A percentile compares a stretch with the other conserved stretches of the same genome.
phyloP scores from a whole-genome alignment of 345 rosid species.

The Salix arbutifolia region DNA sequence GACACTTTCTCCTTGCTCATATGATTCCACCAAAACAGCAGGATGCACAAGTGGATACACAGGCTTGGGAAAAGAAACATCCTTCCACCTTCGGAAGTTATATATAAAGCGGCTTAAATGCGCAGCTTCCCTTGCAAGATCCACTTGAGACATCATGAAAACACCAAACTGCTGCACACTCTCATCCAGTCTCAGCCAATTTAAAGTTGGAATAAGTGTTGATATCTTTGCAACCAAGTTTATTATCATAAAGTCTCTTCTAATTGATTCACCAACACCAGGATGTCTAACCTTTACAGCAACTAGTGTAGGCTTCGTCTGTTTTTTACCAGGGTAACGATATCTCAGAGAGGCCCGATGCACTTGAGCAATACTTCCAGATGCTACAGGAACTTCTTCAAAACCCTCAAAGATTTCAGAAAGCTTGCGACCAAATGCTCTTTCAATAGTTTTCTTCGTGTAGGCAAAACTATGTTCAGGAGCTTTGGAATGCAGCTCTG shows the following conservation, averaged over 20 bases:
- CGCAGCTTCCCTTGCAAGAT: conserved; percentile 99
- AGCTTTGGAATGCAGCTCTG: conserved; percentile 86
- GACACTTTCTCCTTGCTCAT: conserved; percentile 92
- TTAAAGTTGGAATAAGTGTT: conserved; percentile 63
- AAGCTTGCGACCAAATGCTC: conserved; percentile 84
- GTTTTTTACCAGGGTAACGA: conserved; percentile 70
- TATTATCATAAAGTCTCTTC: conserved; percentile 79
- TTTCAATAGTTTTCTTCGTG: conserved; percentile 75
- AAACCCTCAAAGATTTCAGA: conserved; percentile 79
- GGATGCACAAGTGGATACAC: conserved; percentile 95
- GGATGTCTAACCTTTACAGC: conserved; percentile 99
- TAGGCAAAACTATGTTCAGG: conserved; percentile 88
- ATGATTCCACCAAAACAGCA: conserved; percentile 89
- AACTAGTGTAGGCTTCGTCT: conserved; percentile 59
- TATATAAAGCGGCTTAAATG: conserved; percentile 88
- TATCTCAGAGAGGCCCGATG: conserved; percentile 80
- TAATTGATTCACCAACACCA: conserved; percentile 85
- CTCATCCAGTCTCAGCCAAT: conserved; percentile 95
- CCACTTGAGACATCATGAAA: conserved; percentile 98
- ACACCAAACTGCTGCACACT: conserved; percentile 91
- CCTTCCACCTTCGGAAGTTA: conserved; percentile 85
- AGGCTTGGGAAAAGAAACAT: conserved; percentile 97
- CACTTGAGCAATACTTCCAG: conserved; percentile 99
- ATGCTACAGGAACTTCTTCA: conserved; percentile 90
- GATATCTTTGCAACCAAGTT: conserved; percentile 69